A percentile compares a stretch with the other conserved stretches of the same genome.
phyloP scores from a whole-genome alignment of 371 early-diverging fungal genomes.

The Apophysomyces sp. region DNA sequence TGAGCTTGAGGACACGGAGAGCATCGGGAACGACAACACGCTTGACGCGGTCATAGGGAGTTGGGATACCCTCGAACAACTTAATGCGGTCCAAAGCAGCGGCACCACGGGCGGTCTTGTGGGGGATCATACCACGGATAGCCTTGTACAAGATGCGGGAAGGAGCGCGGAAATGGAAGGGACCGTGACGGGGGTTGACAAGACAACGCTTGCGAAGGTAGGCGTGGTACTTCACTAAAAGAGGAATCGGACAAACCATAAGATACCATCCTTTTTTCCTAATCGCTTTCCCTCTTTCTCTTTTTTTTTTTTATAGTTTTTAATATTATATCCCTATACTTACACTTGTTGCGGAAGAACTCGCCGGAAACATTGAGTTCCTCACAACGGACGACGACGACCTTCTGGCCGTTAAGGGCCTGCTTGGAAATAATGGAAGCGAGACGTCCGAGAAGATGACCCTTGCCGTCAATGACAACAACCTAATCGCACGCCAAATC shows the following conservation, averaged over 20 bases:
- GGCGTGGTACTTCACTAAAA: constrained; percentile 90
- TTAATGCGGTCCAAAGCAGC: constrained; percentile 97
- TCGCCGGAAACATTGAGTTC: constrained; percentile 97
- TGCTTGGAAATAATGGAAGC: constrained; percentile 99
- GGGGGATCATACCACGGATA: constrained; percentile 99
- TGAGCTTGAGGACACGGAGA: constrained; percentile 94
- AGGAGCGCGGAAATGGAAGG: constrained; percentile 99
- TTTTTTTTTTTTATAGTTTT: neutral
- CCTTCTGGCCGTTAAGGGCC: constrained; percentile 96
- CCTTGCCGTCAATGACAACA: constrained; percentile 99
- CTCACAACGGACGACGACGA: constrained; percentile 98
- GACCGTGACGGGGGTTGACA: constrained; percentile 98
- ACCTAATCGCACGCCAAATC: constrained; percentile 58
- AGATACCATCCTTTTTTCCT: neutral
- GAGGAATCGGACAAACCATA: neutral
- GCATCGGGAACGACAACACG: constrained; percentile 97
- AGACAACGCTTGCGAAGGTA: constrained; percentile 99
- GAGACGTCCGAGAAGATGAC: constrained; percentile 99
- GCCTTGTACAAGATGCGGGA: constrained; percentile 98
- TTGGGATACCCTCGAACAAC: constrained; percentile 99
- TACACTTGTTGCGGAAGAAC: constrained; percentile 99
- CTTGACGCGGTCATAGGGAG: constrained; percentile 96
- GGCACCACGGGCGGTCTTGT: constrained; percentile 99
- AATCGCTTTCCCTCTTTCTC: neutral
- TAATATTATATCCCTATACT: constrained; percentile 27